Percentiles rank a stretch among this genome's conserved stretches.
Conservation (phyloP, 164 flowering plant species). For the Platanus orientalis region DNA sequence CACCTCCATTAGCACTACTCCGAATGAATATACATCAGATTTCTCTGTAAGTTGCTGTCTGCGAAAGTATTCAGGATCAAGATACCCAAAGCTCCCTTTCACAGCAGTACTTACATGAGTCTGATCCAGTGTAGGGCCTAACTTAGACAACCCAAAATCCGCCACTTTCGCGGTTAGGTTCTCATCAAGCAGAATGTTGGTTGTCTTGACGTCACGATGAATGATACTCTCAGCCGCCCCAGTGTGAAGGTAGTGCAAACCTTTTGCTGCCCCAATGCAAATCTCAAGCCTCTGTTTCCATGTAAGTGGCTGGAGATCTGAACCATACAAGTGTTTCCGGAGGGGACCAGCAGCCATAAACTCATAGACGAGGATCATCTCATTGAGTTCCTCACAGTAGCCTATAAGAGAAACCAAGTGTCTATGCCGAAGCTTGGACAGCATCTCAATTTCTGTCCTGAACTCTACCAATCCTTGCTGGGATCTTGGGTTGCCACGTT, state of each 20-base stretch:
- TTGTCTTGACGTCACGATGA: conserved; percentile 50
- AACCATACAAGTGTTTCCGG: conserved; percentile 43
- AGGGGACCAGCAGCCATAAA: conserved; percentile 52
- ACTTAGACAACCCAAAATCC: conserved; percentile 50
- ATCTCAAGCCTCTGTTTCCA: conserved; percentile 53
- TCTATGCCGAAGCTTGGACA: conserved; percentile 44
- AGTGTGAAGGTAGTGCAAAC: conserved; percentile 56
- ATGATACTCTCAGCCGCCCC: conserved; percentile 48
- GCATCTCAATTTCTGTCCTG: conserved; percentile 47
- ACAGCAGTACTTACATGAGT: conserved; percentile 54
- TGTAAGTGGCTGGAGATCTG: conserved; percentile 31
- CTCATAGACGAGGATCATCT: conserved; percentile 55
- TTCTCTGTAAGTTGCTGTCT: conserved; percentile 50
- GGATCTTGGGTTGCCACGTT: conserved; percentile 45
- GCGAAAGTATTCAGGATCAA: conserved; percentile 53
- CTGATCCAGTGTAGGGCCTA: conserved; percentile 44
- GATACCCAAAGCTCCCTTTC: conserved; percentile 45
- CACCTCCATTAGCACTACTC: conserved; percentile 47
- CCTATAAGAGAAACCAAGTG: conserved; percentile 55
- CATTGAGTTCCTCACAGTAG: conserved; percentile 45
- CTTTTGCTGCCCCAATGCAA: conserved; percentile 57
- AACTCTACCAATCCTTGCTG: conserved; percentile 45
- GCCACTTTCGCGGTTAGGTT: conserved; percentile 40
- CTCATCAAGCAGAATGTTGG: conserved; percentile 50
- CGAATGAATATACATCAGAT: conserved; percentile 43